A percentile compares a stretch with the other conserved stretches of the same genome.
Conservation (phyloP, 2,329 filamentous ascomycete genomes). For the Furcasterigmium sp. region DNA sequence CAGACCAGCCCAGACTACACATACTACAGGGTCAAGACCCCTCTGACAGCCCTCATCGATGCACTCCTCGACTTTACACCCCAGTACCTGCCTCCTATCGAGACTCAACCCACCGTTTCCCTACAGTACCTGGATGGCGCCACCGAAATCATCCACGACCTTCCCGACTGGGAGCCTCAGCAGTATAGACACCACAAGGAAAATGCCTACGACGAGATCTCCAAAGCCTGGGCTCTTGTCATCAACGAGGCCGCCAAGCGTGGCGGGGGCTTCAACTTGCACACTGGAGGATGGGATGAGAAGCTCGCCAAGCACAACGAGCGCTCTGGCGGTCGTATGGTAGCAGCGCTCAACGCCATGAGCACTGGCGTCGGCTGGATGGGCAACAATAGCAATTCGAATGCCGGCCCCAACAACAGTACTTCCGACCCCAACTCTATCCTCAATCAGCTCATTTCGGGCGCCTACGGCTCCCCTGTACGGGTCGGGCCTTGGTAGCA, state of each 20-base stretch:
- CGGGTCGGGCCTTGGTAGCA: conserved; percentile 57
- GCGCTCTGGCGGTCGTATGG: conserved; percentile 75
- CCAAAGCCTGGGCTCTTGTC: conserved; percentile 86
- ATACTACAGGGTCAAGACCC: conserved; percentile 85
- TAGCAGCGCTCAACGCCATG: conserved; percentile 74
- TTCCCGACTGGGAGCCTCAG: conserved; percentile 87
- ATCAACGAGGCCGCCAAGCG: conserved; percentile 87
- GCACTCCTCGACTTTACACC: conserved; percentile 91
- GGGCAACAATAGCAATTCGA: conserved; percentile 33
- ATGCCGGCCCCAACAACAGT: conserved; percentile 10
- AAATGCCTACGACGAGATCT: conserved; percentile 92
- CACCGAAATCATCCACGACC: conserved; percentile 81
- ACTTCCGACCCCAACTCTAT: conserved; percentile 49
- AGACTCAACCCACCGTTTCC: conserved; percentile 76
- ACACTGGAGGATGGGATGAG: conserved; percentile 90
- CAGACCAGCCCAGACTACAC: conserved; percentile 85
- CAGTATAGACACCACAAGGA: conserved; percentile 91
- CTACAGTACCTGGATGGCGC: conserved; percentile 84
- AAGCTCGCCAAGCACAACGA: conserved; percentile 83
- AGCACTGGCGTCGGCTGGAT: conserved; percentile 74
- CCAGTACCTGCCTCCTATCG: conserved; percentile 89
- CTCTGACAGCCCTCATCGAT: conserved; percentile 75
- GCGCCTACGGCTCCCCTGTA: conserved; percentile 54
- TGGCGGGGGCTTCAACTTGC: conserved; percentile 82
- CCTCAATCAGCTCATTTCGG: conserved; percentile 56